Evolutionary conservation across 148 eudicot species (phyloP).

Genomic region (Tetragonia tetragonoides): DNA sequence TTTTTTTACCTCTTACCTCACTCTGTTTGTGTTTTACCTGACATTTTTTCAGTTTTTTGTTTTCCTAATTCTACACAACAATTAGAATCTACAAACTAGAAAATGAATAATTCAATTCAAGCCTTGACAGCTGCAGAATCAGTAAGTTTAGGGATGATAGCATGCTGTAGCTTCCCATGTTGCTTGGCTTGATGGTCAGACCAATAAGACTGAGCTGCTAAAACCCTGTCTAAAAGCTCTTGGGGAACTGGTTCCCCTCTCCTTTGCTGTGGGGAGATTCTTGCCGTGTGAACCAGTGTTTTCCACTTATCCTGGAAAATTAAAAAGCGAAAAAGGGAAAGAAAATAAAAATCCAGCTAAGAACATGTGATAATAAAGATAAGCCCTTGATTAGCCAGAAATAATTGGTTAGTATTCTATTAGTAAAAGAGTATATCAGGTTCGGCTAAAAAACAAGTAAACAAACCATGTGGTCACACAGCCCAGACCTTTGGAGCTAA

Average conservation of each 20-base stretch:
- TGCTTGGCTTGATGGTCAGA: constrained; percentile 83
- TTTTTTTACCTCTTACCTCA: background rate
- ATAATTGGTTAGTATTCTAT: constrained; percentile 22
- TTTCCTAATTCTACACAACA: constrained; percentile 16
- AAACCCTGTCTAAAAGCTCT: constrained; percentile 81
- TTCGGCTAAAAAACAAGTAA: constrained; percentile 18
- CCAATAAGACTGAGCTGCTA: constrained; percentile 86
- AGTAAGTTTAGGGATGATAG: constrained; percentile 27
- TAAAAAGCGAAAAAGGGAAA: background rate
- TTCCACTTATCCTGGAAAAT: constrained; percentile 94
- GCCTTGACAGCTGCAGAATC: constrained; percentile 12
- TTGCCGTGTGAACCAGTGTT: constrained; percentile 96
- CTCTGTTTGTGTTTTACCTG: constrained; percentile 8
- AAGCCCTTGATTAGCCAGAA: constrained; percentile 21
- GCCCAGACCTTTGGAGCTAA: constrained; percentile 26
- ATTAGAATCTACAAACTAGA: constrained; percentile 32
- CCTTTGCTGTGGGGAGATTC: constrained; percentile 94
- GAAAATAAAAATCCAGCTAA: constrained; percentile 21
- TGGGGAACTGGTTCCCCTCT: constrained; percentile 98
- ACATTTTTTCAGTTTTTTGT: constrained; percentile 5
- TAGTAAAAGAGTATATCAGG: background rate
- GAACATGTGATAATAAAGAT: constrained; percentile 37
- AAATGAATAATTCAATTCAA: constrained; percentile 1
- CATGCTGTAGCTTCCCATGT: constrained; percentile 47
- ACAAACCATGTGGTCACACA: constrained; percentile 30